Evolutionary conservation across 345 rosid genomes (phyloP).

Genomic region (Hirschfeldia incana): DNA sequence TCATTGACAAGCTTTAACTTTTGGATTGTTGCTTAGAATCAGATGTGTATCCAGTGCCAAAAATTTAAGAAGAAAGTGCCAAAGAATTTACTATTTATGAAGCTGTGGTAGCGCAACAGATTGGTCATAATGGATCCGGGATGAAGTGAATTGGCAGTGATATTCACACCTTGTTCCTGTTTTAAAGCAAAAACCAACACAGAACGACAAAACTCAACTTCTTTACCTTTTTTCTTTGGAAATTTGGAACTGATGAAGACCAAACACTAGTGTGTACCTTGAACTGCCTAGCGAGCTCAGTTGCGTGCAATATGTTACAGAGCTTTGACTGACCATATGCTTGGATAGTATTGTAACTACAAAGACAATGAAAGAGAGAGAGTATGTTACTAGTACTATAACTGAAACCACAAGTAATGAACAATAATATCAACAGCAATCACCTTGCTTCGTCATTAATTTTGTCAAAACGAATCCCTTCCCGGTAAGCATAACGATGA

Average conservation of each 20-base stretch:
- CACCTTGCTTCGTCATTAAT: conserved; percentile 68
- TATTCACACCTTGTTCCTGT: conserved; percentile 63
- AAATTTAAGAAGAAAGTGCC: neutral
- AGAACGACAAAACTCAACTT: neutral
- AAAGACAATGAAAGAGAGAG: neutral
- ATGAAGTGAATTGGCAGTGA: conserved; percentile 75
- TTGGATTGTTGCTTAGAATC: neutral
- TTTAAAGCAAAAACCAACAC: conserved; percentile 20
- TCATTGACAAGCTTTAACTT: neutral
- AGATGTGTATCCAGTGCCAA: neutral
- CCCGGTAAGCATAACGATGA: conserved; percentile 53
- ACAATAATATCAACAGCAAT: conserved; percentile 16
- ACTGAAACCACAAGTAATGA: neutral
- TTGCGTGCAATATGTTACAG: conserved; percentile 75
- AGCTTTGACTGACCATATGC: conserved; percentile 85
- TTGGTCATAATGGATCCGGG: conserved; percentile 72
- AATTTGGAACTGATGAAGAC: neutral
- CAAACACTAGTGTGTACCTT: conserved; percentile 46
- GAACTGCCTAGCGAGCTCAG: conserved; percentile 69
- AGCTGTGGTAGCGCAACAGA: conserved; percentile 53
- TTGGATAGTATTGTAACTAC: conserved; percentile 52
- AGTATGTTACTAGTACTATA: neutral
- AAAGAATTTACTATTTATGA: conserved; percentile 42
- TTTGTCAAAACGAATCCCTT: conserved; percentile 65
- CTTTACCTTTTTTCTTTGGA: conserved; percentile 8